These are phyloP conservation scores for Bryoerythrophyllum caledonicum DNA, from an alignment of 225 moss, liverwort and hornwort species.

Conservation along the genomic window DNA sequence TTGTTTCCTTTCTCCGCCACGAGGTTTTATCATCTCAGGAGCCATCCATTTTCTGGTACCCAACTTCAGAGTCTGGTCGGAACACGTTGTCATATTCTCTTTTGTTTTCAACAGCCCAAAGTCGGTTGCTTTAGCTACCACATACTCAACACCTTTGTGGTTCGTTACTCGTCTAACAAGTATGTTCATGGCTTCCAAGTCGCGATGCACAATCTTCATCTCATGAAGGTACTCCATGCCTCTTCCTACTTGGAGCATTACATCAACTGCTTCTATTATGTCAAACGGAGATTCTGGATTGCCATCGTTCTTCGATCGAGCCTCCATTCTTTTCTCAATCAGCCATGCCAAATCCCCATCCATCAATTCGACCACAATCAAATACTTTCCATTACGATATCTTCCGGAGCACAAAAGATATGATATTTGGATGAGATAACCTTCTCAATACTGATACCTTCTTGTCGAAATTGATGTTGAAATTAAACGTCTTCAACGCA, in stretches of 20 bases:
- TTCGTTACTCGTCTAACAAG: neutral
- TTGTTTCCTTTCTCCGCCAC: too few relatives aligned
- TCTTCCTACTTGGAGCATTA: conserved; percentile 10
- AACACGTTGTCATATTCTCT: neutral
- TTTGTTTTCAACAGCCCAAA: conserved; percentile 7
- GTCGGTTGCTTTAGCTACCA: conserved; percentile 10
- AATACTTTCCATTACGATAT: neutral
- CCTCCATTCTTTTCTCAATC: neutral
- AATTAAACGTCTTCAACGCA: conserved; percentile 1
- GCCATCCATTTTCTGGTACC: conserved; percentile 12
- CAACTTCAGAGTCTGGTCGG: neutral
- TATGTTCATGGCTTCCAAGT: conserved; percentile 3
- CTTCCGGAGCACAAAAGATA: neutral
- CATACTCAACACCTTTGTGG: neutral
- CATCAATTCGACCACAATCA: conserved; percentile 11
- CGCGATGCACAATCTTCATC: neutral
- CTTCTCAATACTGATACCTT: neutral
- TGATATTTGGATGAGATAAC: neutral
- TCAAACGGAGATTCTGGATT: neutral
- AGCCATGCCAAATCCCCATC: conserved; percentile 7
- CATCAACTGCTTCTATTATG: neutral
- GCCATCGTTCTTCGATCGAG: too few relatives aligned
- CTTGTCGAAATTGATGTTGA: neutral
- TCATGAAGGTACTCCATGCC: neutral
- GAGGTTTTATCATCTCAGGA: neutral